Conservation (phyloP, 2,329 filamentous ascomycete genomes). For the Teratosphaeria destructans region DNA sequence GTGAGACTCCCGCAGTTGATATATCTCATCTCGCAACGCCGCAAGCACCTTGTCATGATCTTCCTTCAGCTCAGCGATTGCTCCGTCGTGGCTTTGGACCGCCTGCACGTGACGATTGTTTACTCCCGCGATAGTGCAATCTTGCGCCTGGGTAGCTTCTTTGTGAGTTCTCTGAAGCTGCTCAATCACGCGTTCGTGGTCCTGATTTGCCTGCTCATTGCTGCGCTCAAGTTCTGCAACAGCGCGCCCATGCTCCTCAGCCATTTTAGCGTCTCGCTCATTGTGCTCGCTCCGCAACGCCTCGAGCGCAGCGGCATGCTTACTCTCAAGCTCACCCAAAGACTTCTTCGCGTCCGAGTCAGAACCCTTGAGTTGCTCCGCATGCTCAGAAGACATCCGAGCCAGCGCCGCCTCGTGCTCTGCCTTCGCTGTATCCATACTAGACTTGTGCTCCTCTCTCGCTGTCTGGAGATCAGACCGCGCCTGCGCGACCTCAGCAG, state of each 20-base stretch:
- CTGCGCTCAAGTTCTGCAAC: neutral
- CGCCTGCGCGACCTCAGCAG: neutral
- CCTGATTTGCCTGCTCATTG: neutral
- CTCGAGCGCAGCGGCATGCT: neutral
- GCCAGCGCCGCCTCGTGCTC: slow-evolving; percentile 1
- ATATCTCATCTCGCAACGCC: neutral
- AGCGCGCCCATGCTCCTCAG: neutral
- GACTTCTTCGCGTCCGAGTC: neutral
- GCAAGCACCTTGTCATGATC: neutral
- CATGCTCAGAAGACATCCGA: slow-evolving; percentile 3
- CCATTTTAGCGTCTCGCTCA: neutral
- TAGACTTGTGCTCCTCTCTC: slow-evolving; percentile 3
- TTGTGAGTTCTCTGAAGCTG: neutral
- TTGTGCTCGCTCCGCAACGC: slow-evolving; percentile 2
- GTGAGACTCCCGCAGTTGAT: neutral
- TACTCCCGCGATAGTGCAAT: neutral
- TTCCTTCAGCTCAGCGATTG: neutral
- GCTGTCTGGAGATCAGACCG: neutral
- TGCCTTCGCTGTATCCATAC: neutral
- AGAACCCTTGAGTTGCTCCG: neutral
- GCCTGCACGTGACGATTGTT: neutral
- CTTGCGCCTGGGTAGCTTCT: neutral
- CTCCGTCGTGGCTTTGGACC: neutral
- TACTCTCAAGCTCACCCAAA: neutral
- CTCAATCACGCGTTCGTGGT: neutral